Evolutionary conservation across 176 grass and related monocot species (phyloP).

Genomic region (Triticum urartu): DNA sequence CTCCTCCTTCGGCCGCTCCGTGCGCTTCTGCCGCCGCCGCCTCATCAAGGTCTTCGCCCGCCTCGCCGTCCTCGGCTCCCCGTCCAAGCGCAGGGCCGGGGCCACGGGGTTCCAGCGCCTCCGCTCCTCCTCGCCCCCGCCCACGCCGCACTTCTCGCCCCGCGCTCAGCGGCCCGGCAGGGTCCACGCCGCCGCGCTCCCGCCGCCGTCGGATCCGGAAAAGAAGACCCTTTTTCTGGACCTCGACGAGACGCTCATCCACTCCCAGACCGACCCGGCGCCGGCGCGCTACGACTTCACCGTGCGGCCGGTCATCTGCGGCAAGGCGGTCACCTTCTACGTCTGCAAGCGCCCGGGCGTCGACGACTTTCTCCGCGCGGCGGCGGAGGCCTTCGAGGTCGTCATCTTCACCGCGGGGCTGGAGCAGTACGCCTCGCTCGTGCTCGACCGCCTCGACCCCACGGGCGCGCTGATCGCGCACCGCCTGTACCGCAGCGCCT

Average conservation of each 20-base stretch:
- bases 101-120: conserved; percentile 63
- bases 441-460: conserved; percentile 40
- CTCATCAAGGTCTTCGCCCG: conserved; percentile 72
- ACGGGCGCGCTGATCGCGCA: conserved; percentile 51
- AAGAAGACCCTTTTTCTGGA: conserved; percentile 78
- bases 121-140: conserved; percentile 18
- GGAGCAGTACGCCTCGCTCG: conserved; percentile 16
- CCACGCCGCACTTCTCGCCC: neutral
- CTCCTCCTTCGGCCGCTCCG: conserved; percentile 52
- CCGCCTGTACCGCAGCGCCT: conserved; percentile 74
- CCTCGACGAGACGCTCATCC: conserved; percentile 92
- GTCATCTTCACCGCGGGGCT: conserved; percentile 88
- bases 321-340: conserved; percentile 72
- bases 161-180: neutral
- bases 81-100: conserved; percentile 35
- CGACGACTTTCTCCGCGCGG: conserved; percentile 59
- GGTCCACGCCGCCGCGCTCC: conserved; percentile 17
- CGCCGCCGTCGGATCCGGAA: conserved; percentile 37
- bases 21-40: conserved; percentile 79
- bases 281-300: conserved; percentile 66
- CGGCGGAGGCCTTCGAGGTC: conserved; percentile 61
- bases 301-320: conserved; percentile 73
- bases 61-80: conserved; percentile 52
- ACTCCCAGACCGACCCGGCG: conserved; percentile 65
- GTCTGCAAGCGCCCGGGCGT: conserved; percentile 77